Base-by-base conservation (phyloP, 768 basidiomycete species). In the Leucocoprinus sp. region DNA sequence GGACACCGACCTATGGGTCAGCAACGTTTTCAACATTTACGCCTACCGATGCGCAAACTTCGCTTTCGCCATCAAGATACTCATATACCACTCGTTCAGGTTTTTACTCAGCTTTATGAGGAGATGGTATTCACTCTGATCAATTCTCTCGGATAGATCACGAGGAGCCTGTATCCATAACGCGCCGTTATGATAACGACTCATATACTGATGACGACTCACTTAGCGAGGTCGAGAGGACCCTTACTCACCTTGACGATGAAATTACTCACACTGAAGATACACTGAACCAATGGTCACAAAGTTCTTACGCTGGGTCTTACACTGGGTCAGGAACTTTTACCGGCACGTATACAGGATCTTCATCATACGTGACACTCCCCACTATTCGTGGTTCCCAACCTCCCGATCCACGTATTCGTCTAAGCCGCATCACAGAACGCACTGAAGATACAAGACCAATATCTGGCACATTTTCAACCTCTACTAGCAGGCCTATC, bases 391-490 rank as follows among this genome's bases (percentile, higher is more conserved):
- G 59, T 22, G 60, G 60, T n/a, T n/a, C n/a, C 28, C 65, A 68
- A 15, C 63, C 69, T 24, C 55, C 64, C 6, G 65, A 68, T 45
- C 65, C 69, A 2, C 55, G 64, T n/a, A 57, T 60, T 36, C 74
- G 77, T 8, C 68, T 90, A 15, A 90, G 87, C 56, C 82, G 75
- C 2, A 91, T 91, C 49, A 76, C 85, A 2, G 88, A 91, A 58
- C 74, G 71, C 37, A 87, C 84, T 1, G 88, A 91, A 62, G 78
- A 83, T 24, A 65, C 83, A 0, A 77, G 84, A 22, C 84, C 84
- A 0, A 60, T 63, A 5, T 72, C 78, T 0, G 66, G 66, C 8
- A 59, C 68, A 0, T 69, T 66, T 52, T 64, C 64, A 18, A 50
- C 55, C 31, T 55, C 55, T 48, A 48, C 57, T 47, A 42, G 66